Base-by-base conservation (phyloP, 106 monocot species). In the Hemerocallis citrina region DNA sequence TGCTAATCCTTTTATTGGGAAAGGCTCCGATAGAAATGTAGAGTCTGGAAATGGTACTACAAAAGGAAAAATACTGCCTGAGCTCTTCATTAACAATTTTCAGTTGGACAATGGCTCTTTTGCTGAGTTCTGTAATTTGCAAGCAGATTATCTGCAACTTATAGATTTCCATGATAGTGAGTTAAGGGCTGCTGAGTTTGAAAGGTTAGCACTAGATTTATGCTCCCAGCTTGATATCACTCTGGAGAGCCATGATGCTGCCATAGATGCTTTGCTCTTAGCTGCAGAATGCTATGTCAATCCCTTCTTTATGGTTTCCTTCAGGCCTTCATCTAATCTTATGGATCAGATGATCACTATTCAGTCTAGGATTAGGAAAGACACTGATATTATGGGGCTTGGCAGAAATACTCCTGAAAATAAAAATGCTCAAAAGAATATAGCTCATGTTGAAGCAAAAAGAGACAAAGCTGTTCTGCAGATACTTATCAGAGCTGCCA, bases 241-340 rank as follows among this genome's bases (percentile, higher is more conserved):
- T 57, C 55, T 41, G 14, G 96, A 96, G 62, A 68, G 83, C 23
- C 81, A 91, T 79, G 73, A 79, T 65, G 84, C 91, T 63, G 96
- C 87, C 61, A 85, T 96, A 44, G 91, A 96, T 74, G 84, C 96
- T 46, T 77, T 96, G 29, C 79, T 96, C 11, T 84, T 96, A 62
- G 87, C 96, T 65, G 87, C 96, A 36, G 96, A 96, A 77, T 96
- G 96, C 51, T 85, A 79, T 66, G 66, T 96, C 56, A 96, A 96
- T 65, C 96, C 96, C 37, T 84, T 91, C 58, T 91, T 94, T 59
- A 73, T 91, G 66, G 59, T 71, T 52, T 76, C 84, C n/a, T 81
- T 76, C 68, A 75, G 65, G 38, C 67, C 68, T 17, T 58, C 52
- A 37, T 72, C 81, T 31, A 72, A 79, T 52, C 64, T 75, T 72